Conservation (phyloP, 352 stramenopile genomes). For the Globisporangium iwayamae region DNA sequence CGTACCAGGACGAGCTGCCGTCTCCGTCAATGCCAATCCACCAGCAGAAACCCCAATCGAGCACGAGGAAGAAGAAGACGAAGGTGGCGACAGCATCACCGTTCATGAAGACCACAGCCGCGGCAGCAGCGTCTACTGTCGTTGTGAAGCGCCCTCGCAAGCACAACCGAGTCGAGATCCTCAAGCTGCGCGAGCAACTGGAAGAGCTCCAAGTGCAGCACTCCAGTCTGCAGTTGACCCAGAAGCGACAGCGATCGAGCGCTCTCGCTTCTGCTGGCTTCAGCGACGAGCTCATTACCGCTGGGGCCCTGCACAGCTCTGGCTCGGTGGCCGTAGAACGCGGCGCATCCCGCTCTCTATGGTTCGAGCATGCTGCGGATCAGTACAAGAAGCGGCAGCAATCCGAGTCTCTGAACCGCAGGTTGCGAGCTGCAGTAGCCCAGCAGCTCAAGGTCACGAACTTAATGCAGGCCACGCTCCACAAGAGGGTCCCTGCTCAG, state of each 20-base stretch:
- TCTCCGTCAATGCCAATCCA: neutral
- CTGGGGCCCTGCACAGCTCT: neutral
- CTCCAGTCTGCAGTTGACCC: neutral
- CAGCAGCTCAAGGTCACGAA: slow-evolving; percentile 41
- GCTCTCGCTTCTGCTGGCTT: neutral
- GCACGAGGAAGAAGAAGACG: no score
- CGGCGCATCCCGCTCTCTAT: slow-evolving; percentile 21
- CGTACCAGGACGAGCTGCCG: neutral
- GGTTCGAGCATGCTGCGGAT: slow-evolving; percentile 34
- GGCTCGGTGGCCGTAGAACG: neutral
- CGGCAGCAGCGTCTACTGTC: no score
- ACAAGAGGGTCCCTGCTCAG: neutral
- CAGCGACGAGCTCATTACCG: neutral
- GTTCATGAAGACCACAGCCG: no score
- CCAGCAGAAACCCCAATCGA: neutral
- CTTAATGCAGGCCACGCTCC: slow-evolving; percentile 16
- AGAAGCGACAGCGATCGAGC: neutral
- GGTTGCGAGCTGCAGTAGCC: slow-evolving; percentile 34
- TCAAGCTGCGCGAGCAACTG: slow-evolving; percentile 6
- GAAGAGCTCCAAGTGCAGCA: slow-evolving; percentile 3
- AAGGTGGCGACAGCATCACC: no score
- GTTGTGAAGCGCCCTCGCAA: slow-evolving; percentile 6
- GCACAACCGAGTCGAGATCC: slow-evolving; percentile 3
- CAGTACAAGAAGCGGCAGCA: slow-evolving; percentile 41
- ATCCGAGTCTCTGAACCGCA: slow-evolving; percentile 36